Evolutionary conservation across 2,329 filamentous ascomycete species (phyloP).

Genomic region (Penicillium digitatum): DNA sequence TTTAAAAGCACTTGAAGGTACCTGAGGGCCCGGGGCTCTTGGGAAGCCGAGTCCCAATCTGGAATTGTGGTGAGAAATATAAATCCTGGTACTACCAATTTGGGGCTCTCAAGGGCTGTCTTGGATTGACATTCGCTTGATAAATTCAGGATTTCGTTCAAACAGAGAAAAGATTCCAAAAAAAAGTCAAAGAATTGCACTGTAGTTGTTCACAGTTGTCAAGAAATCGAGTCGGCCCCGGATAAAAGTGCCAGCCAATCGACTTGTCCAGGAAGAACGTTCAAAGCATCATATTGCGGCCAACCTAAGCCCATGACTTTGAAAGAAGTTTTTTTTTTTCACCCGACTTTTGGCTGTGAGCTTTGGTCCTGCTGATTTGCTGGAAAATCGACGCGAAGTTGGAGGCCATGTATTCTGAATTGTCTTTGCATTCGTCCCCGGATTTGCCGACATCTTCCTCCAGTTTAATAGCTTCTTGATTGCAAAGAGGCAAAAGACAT

Average conservation of each 20-base stretch:
- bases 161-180: not conserved
- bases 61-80: not conserved
- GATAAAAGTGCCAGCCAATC: conserved; percentile 17
- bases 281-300: not conserved
- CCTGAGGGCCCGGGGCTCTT: no score
- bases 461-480: not conserved
- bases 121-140: not conserved
- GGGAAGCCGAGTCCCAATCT: not conserved
- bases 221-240: not conserved
- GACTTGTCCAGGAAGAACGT: not conserved
- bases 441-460: not conserved
- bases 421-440: no score
- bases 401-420: not conserved
- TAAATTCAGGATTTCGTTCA: not conserved
- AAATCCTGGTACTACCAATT: not conserved
- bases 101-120: not conserved
- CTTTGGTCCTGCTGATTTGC: not conserved
- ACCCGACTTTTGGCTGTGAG: no score
- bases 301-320: no score
- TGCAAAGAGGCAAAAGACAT: not conserved
- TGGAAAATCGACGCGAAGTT: not conserved
- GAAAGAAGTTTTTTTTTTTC: not conserved
- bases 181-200: not conserved
- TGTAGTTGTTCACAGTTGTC: not conserved
- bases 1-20: not conserved